Conservation (phyloP, 371 early-diverging fungal genomes). For the Mucor ambiguus region DNA sequence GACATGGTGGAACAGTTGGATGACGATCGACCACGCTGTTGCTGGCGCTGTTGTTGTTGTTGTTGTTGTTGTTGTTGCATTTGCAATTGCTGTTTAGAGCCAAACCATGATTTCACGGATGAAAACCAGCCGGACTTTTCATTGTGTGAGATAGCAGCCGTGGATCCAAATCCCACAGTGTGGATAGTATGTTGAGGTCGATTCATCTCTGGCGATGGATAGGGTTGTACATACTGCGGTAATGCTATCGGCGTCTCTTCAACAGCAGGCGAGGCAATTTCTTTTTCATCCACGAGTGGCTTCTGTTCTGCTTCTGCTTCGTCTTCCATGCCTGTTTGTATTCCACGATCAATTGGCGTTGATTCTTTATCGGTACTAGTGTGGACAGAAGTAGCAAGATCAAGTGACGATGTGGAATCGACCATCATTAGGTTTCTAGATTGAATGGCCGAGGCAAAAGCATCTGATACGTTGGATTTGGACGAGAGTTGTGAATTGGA, state of each 20-base stretch:
- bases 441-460: conserved; percentile 24
- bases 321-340: conserved; percentile 11
- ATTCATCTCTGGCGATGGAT: conserved; percentile 19
- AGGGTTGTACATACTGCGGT: conserved; percentile 10
- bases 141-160: conserved; percentile 2
- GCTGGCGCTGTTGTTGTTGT: conserved; percentile 16
- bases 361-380: background rate
- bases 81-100: conserved; percentile 20
- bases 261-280: background rate
- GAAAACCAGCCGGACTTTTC: conserved; percentile 43
- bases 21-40: conserved; percentile 12
- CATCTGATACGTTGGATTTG: conserved; percentile 20
- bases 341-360: conserved; percentile 9
- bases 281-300: background rate
- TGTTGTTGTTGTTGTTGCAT: conserved; percentile 11
- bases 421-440: background rate
- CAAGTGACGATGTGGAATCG: background rate
- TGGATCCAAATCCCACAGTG: conserved; percentile 31
- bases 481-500: conserved; percentile 1
- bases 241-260: background rate
- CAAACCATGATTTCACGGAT: conserved; percentile 56
- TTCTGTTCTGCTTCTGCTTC: background rate
- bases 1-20: conserved; percentile 16
- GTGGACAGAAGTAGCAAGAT: background rate
- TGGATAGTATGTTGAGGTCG: conserved; percentile 16